These are phyloP conservation scores for Cunninghamia lanceolata DNA, from an alignment of 75 land plant genomes.

Conservation along the genomic window DNA sequence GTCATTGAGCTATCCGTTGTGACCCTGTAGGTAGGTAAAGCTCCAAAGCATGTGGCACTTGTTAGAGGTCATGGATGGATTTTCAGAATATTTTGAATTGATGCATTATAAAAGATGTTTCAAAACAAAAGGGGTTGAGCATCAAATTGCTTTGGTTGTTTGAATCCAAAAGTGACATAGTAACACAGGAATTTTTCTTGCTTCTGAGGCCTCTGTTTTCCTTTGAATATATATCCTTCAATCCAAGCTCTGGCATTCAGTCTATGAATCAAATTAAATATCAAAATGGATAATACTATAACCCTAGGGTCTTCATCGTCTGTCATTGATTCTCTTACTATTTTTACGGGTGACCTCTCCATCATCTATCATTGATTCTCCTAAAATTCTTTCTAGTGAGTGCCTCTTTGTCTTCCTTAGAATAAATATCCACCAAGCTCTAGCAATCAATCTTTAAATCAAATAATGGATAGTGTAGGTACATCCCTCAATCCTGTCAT, in stretches of 20 bases:
- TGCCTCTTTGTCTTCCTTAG: neutral
- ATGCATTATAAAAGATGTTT: neutral
- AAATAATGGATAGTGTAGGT: neutral
- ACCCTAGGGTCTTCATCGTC: neutral
- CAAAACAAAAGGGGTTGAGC: neutral
- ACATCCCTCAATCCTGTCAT: neutral
- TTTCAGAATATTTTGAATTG: neutral
- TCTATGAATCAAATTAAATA: neutral
- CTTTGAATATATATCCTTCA: neutral
- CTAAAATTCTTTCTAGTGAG: neutral
- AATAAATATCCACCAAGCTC: neutral
- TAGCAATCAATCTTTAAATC: neutral
- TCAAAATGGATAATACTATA: neutral
- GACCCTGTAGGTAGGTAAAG: neutral
- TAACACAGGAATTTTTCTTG: neutral
- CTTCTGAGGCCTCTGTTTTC: neutral
- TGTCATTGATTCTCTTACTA: neutral
- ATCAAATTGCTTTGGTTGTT: neutral
- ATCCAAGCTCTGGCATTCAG: neutral
- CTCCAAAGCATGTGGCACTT: neutral
- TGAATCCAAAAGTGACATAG: neutral
- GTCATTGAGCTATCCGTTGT: neutral
- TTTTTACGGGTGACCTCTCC: neutral
- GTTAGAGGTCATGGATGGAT: neutral
- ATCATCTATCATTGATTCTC: neutral